Base-by-base conservation (phyloP, 768 basidiomycete genomes). In the Gelatoporia subvermispora region DNA sequence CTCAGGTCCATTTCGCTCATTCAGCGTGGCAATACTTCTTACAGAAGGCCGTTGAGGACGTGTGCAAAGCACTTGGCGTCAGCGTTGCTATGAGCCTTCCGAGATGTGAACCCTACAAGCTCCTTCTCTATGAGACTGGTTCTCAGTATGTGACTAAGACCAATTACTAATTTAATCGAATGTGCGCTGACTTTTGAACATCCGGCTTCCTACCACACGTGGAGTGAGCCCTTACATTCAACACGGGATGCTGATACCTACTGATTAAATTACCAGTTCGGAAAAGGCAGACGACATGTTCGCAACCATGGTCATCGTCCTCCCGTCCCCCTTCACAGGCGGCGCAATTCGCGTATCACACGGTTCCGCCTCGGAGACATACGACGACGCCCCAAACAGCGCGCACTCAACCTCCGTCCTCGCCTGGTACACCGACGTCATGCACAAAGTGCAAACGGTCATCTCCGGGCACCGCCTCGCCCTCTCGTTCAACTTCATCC, bases 401-500 rank as follows among this genome's bases (percentile, higher is more conserved):
- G n/a, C 43, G 60, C 1, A 43, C 61, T 56, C 58, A 3, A 75
- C 72, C 0, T 60, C 71, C 1, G 58, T 74, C 13, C 60, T 78
- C 3, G 67, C 77, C 1, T 81, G 77, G 75, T 77, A 79, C 54
- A 77, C 74, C 22, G 77, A 77, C 47, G 77, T 77, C 42, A 62
- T 60, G 40, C 75, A 77, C 57, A 74, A 75, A 63, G 69, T 78
- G 50, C 74, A 73, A 49, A 70, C 72, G 5, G 62, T 78, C 39
- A 73, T 70, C 0, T 68, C 69, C 16, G 78, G 78, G 3, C 76
- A 74, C 48, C 72, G 74, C 1, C 68, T 79, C 0, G 77, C 75
- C 0, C 68, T 79, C 4, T 72, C 76, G 0, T 79, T 73, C 60
- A 78, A 77, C 51, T 66, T 79, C 43, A 65, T 78, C n/a, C 70